These are phyloP conservation scores for Rhizopogon roseolus DNA, from an alignment of 768 basidiomycete species.

Conservation along the genomic window DNA sequence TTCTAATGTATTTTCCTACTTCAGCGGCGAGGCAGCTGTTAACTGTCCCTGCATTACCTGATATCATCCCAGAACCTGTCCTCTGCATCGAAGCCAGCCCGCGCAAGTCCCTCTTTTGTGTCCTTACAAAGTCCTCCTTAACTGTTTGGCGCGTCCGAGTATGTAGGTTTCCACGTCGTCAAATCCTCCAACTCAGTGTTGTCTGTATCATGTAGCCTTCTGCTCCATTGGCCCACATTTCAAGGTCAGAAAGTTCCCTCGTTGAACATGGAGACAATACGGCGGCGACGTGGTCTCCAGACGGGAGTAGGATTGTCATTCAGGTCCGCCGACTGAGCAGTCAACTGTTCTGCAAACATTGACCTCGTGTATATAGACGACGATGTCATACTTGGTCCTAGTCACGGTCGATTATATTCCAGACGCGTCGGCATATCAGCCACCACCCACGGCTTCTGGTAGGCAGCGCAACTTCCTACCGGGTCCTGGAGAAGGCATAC, in stretches of 20 bases:
- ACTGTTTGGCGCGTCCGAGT: conserved; percentile 83
- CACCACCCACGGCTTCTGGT: conserved; percentile 40
- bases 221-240: conserved; percentile 64
- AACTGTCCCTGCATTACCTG: conserved; percentile 63
- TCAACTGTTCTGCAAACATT: not conserved
- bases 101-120: conserved; percentile 73
- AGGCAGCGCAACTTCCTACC: conserved; percentile 67
- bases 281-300: conserved; percentile 76
- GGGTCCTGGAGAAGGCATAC: conserved; percentile 76
- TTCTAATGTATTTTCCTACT: conserved; percentile 80
- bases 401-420: conserved; percentile 58
- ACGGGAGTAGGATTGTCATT: conserved; percentile 74
- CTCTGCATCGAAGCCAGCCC: conserved; percentile 60
- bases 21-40: conserved; percentile 72
- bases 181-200: not conserved
- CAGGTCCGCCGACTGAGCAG: conserved; percentile 46
- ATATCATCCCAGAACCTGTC: conserved; percentile 52
- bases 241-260: conserved; percentile 73
- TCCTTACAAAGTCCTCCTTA: conserved; percentile 65
- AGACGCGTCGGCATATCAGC: conserved; percentile 51
- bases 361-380: conserved; percentile 48
- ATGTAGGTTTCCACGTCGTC: conserved; percentile 21
- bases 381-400: conserved; percentile 74
- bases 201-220: conserved; percentile 48
- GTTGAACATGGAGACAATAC: conserved; percentile 81